Conservation (phyloP, 108 stramenopile genomes). For the Cyclotella kingstonii region DNA sequence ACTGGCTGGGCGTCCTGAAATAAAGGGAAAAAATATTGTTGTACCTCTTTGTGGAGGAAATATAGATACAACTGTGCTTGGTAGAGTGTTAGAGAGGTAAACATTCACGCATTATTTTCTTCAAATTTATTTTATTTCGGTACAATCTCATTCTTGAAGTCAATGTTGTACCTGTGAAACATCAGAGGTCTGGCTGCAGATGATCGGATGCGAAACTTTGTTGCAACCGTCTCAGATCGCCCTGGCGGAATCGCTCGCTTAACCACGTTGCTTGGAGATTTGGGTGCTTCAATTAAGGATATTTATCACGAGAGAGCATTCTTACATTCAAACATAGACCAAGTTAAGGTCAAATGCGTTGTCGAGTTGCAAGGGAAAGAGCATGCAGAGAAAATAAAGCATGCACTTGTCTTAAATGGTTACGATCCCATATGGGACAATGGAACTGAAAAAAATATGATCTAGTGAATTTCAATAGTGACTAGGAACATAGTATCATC, state of each 20-base stretch:
- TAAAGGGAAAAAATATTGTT: constrained; percentile 92
- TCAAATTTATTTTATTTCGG: too few relatives aligned
- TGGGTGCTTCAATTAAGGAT: constrained; percentile 89
- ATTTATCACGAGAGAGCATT: constrained; percentile 98
- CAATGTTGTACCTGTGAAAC: neutral
- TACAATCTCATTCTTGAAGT: neutral
- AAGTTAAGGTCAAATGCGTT: constrained; percentile 90
- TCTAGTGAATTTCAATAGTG: too few relatives aligned
- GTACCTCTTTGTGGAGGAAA: constrained; percentile 97
- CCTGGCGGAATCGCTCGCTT: constrained; percentile 84
- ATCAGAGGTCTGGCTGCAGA: constrained; percentile 91
- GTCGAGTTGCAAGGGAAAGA: constrained; percentile 82
- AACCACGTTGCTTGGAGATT: constrained; percentile 56
- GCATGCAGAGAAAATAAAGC: constrained; percentile 53
- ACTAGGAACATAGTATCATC: too few relatives aligned
- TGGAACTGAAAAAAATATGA: constrained; percentile 18
- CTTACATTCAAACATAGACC: constrained; percentile 87
- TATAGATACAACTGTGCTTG: constrained; percentile 93
- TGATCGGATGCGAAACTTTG: constrained; percentile 84
- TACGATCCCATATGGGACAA: constrained; percentile 43
- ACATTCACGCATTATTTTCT: neutral
- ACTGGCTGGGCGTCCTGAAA: constrained; percentile 73
- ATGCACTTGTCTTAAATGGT: constrained; percentile 28
- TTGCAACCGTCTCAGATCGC: constrained; percentile 92
- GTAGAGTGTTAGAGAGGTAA: constrained; percentile 60